These are phyloP conservation scores for Pichia membranifaciens DNA, from an alignment of 805 yeast species.

Conservation along the genomic window DNA sequence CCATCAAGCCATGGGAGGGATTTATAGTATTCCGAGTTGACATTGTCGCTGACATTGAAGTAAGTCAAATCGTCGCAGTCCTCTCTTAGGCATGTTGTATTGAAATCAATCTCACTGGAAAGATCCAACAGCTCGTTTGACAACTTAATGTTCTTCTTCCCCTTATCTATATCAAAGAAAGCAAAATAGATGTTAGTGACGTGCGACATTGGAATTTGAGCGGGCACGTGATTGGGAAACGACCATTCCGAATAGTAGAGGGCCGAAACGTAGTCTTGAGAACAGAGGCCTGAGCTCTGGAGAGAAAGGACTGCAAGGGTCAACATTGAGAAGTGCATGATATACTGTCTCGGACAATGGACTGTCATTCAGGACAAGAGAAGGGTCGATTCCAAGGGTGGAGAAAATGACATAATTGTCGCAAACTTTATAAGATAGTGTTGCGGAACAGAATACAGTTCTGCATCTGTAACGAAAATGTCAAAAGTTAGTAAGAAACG, in stretches of 20 bases:
- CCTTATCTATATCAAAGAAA: conserved; percentile 54
- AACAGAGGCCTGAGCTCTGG: too few species aligned
- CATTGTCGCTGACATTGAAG: not conserved
- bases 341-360: too few species aligned
- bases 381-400: too few species aligned
- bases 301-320: too few species aligned
- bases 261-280: conserved; percentile 5
- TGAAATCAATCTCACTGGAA: conserved; percentile 25
- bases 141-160: conserved; percentile 44
- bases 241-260: conserved; percentile 60
- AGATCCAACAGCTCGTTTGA: conserved; percentile 56
- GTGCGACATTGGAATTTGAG: conserved; percentile 49
- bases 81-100: not conserved
- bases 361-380: too few species aligned
- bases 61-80: conserved; percentile 2
- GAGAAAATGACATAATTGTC: too few species aligned
- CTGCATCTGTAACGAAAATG: too few species aligned
- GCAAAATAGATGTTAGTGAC: conserved; percentile 75
- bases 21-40: not conserved
- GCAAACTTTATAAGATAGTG: too few species aligned
- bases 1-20: conserved; percentile 4
- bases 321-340: too few species aligned
- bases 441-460: too few species aligned
- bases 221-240: conserved; percentile 55
- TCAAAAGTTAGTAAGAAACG: too few species aligned